Base-by-base conservation (phyloP, 2,329 filamentous ascomycete species). In the Penicillium brasilianum region DNA sequence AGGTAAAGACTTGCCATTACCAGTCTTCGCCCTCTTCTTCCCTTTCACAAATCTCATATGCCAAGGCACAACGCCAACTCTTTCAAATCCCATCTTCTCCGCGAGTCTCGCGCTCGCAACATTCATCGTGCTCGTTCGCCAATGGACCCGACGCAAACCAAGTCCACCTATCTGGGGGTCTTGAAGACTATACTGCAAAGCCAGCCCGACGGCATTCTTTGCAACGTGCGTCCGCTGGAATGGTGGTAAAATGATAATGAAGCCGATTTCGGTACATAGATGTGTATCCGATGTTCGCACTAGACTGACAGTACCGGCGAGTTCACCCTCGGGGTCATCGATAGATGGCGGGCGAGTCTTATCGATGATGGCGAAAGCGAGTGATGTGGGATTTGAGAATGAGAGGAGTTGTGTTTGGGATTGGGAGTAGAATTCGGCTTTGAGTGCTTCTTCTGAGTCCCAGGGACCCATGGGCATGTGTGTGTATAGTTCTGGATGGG, bases 141-240 rank as follows among this genome's bases (percentile, higher is more conserved):
- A 68, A 52, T 67, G 57, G 3, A 67, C 57, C 6, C 64, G 36
- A 7, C 59, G 51, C 14, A 68, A 52, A 1, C 66, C 66, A 13
- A 68, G 41, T 0, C 66, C 66, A 1, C 60, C 57, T 0, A 59
- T 34, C 25, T 65, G 62, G 0, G 44, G 1, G 0, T 30, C 10
- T 5, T 59, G 36, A 5, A 68, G 44, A 0, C 57, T 61, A 61
- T 62, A 54, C 13, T 60, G 60, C 20, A 67, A 9, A 30, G 57
- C 53, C 16, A 68, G 56, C 7, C 66, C 66, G 20, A 61, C 60
- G 0, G 66, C 57, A 50, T 66, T 61, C 1, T 28, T 53, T 11
- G 64, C 66, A 8, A 68, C 61, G 34, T 68, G 65, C 32, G 43
- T 67, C 4, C 63, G 58, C 51, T 68, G 66, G 36, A 62, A 68